These are phyloP conservation scores for Cylindrotheca closterium DNA, from an alignment of 108 stramenopile genomes.

Conservation along the genomic window DNA sequence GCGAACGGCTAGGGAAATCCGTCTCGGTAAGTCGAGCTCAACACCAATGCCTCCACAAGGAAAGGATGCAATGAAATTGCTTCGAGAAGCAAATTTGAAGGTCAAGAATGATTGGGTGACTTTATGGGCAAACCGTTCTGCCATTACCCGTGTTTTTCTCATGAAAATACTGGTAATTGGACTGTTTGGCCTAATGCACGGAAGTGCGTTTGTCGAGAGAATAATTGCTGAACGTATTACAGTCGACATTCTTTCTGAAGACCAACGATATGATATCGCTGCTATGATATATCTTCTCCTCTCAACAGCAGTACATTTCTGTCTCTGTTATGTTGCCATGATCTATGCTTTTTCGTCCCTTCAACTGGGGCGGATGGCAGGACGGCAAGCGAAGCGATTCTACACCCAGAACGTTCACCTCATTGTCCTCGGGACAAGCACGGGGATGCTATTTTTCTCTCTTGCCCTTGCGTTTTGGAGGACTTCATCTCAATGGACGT, in stretches of 20 bases:
- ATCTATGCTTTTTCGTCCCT: constrained; percentile 49
- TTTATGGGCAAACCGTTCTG: constrained; percentile 18
- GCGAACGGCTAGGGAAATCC: constrained; percentile 41
- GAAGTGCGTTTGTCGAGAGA: constrained; percentile 7
- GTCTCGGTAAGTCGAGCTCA: neutral
- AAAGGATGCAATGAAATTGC: constrained; percentile 6
- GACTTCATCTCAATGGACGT: constrained; percentile 2
- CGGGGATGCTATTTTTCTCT: constrained; percentile 18
- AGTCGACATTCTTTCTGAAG: constrained; percentile 2
- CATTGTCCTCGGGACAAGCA: constrained; percentile 23
- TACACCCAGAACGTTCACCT: constrained; percentile 44
- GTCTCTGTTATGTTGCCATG: constrained; percentile 38
- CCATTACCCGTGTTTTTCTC: constrained; percentile 11
- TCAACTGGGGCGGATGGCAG: constrained; percentile 48
- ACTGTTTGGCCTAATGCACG: constrained; percentile 22
- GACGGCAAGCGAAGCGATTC: constrained; percentile 34
- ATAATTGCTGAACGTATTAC: constrained; percentile 4
- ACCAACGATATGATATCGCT: constrained; percentile 6
- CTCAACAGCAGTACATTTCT: constrained; percentile 36
- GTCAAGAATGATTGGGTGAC: constrained; percentile 19
- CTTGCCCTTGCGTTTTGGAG: constrained; percentile 16
- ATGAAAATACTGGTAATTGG: constrained; percentile 11
- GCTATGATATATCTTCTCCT: constrained; percentile 26
- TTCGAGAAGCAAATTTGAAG: neutral
- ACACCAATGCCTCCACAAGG: neutral